These are phyloP conservation scores for Lachnellula arida DNA, from an alignment of 2,329 filamentous ascomycete genomes.

Conservation along the genomic window DNA sequence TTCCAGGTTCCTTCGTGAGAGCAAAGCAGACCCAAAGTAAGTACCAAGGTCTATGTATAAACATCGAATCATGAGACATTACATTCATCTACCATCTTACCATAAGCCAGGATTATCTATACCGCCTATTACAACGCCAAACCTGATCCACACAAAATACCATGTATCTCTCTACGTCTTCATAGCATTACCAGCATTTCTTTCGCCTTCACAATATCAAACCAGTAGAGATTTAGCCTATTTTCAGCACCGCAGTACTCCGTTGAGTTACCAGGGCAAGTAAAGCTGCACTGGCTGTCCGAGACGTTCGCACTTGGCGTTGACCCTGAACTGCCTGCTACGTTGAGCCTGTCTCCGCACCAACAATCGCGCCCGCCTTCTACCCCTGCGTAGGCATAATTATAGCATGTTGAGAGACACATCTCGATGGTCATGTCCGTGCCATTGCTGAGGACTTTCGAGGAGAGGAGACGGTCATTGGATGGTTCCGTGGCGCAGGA, in stretches of 20 bases:
- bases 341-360: constrained; percentile 32
- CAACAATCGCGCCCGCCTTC: constrained; percentile 39
- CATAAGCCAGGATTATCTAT: background rate
- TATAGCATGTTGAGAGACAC: constrained; percentile 30
- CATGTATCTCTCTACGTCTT: background rate
- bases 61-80: background rate
- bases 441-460: constrained; percentile 20
- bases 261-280: constrained; percentile 12
- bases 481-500: constrained; percentile 27
- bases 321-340: constrained; percentile 5
- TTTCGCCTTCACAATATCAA: constrained; percentile 17
- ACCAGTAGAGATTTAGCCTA: constrained; percentile 24
- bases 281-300: constrained; percentile 10
- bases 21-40: no score
- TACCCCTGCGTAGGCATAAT: constrained; percentile 35
- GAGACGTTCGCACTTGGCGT: constrained; percentile 13
- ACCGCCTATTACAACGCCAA: background rate
- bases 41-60: no score
- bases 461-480: constrained; percentile 18
- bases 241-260: constrained; percentile 32
- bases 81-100: background rate
- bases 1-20: no score
- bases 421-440: constrained; percentile 31
- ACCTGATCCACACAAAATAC: background rate
- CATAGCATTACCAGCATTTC: constrained; percentile 3